Percentiles rank a stretch among this genome's conserved stretches.
phyloP scores from a whole-genome alignment of 78 protist species.

The Chrysochromulina parva region DNA sequence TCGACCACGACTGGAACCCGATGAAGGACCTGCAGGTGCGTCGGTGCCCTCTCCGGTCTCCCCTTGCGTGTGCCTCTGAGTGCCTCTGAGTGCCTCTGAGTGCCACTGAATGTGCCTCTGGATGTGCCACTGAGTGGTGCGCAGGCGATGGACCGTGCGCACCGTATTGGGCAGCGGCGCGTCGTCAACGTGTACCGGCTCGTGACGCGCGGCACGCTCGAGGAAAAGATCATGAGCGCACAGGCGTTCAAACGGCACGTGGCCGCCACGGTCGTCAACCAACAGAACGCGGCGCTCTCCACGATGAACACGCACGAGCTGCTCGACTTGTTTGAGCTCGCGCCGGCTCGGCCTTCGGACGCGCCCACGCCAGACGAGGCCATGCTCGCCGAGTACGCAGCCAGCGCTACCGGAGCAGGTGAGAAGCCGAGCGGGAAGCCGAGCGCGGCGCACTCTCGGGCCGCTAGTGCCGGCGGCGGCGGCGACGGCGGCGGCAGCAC shows the following conservation, averaged over 20 bases:
- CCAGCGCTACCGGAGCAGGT: background rate
- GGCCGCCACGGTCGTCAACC: constrained; percentile 79
- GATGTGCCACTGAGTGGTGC: too few relatives aligned
- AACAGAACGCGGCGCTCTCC: constrained; percentile 62
- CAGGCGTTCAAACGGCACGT: constrained; percentile 78
- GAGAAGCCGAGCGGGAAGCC: background rate
- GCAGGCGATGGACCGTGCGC: constrained; percentile 61
- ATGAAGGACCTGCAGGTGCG: constrained; percentile 93
- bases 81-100: too few relatives aligned
- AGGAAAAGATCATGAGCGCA: constrained; percentile 92
- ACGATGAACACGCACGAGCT: constrained; percentile 29
- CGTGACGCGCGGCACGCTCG: constrained; percentile 84
- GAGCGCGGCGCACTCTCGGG: background rate
- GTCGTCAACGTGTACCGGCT: constrained; percentile 94
- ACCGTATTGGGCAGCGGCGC: constrained; percentile 82
- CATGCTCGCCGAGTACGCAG: background rate
- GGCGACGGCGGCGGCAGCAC: background rate
- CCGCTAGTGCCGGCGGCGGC: background rate
- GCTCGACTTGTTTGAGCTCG: constrained; percentile 59
- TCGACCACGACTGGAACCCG: constrained; percentile 99
- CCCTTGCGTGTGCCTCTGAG: too few relatives aligned
- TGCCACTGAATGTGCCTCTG: too few relatives aligned
- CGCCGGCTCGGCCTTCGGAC: background rate
- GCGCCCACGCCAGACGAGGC: background rate
- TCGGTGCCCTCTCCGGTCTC: constrained; percentile 79